Base-by-base conservation (phyloP, 164 flowering plant species). In the Vitis rotundifolia region DNA sequence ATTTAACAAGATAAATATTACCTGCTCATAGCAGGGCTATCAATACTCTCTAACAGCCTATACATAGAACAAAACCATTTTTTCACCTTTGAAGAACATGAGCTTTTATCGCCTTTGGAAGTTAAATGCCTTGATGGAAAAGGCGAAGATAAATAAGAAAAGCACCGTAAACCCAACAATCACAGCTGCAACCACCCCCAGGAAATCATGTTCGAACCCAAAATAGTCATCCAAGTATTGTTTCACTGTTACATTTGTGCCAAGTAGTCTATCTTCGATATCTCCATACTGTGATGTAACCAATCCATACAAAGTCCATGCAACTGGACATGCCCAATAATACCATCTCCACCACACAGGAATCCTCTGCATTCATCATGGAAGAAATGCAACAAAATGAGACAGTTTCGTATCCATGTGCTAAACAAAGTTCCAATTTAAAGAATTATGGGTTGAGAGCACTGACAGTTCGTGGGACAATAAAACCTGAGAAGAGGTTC, bases 401-500 rank as follows among this genome's bases (percentile, higher is more conserved):
- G 6, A 1, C 37, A 31, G 1, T 31, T 3, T 2, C 2, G 1
- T 31, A 31, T 31, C 3, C 37, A 31, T 31, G 6, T 31, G 6
- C 2, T 2, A 31, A 31, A 1, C 0, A 31, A 31, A 31, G 37
- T 31, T 31, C 2, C 37, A 31, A 31, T 31, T 31, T 58, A 59
- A 5, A 59, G 22, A 19, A 59, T 59, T 57, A 66, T 28, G 22
- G 44, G 67, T 54, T 18, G 54, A 10, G 60, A 50, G 61, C 51
- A 71, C 87, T 73, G 78, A 87, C 91, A 2, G 87, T 73, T 61
- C 80, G 62, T 44, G 93, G 89, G 64, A 89, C 57, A 9, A 87
- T 49, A 63, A 87, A 89, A n/a, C 93, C 89, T 2, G 87, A 75
- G 67, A 89, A 88, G 65, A 89, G 71, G 71, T 83, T 85, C 91